phyloP scores from a whole-genome alignment of 495 filamentous ascomycete genomes.

The Tuber brumale region DNA sequence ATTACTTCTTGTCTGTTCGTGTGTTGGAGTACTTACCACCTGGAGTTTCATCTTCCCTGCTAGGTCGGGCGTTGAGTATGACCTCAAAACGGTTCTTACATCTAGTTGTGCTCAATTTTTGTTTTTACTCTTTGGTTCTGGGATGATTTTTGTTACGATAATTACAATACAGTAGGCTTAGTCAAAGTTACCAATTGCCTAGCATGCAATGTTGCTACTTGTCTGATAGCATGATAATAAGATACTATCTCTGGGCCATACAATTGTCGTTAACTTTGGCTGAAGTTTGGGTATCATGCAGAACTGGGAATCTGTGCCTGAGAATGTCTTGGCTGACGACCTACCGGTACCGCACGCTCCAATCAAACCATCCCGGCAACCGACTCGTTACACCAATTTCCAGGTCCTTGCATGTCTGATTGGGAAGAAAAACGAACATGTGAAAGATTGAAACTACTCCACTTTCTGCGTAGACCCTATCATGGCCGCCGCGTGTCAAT shows the following conservation, averaged over 20 bases:
- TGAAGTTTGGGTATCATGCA: background rate
- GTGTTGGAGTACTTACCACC: background rate
- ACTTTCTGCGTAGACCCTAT: background rate
- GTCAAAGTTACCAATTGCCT: background rate
- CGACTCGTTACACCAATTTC: background rate
- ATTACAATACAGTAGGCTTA: background rate
- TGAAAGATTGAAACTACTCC: background rate
- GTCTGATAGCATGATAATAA: too few species aligned
- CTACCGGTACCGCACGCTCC: background rate
- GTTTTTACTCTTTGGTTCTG: background rate
- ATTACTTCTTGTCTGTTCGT: background rate
- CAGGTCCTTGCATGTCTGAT: background rate
- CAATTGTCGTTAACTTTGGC: background rate
- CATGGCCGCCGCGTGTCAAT: background rate
- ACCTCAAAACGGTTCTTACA: background rate
- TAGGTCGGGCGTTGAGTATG: background rate
- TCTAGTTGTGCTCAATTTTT: background rate
- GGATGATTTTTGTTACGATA: background rate
- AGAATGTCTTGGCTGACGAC: conserved; percentile 1
- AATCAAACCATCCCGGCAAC: background rate
- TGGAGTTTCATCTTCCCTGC: background rate
- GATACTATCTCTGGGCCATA: background rate
- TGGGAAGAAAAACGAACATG: background rate
- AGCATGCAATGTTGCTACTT: background rate
- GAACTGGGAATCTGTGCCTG: background rate